phyloP scores from a whole-genome alignment of 129 eudicot species.

The Arctium lappa region DNA sequence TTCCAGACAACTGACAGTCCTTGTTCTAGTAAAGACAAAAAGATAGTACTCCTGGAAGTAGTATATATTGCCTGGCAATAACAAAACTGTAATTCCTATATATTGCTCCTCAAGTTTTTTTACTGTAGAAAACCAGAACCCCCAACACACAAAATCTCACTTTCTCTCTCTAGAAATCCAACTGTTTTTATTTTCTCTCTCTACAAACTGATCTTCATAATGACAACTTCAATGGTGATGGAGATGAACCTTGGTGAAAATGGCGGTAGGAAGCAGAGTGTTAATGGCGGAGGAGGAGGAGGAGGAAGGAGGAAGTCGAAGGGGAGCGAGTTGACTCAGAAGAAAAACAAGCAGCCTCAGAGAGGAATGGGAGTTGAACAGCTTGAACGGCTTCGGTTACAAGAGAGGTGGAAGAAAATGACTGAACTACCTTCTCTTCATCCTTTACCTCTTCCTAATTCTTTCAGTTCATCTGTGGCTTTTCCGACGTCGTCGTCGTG shows the following conservation, averaged over 20 bases:
- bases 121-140: constrained; percentile 6
- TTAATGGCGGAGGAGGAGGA: constrained; percentile 12
- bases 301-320: constrained; percentile 41
- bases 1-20: constrained; percentile 4
- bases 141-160: constrained; percentile 8
- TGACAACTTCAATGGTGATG: constrained; percentile 39
- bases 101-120: constrained; percentile 6
- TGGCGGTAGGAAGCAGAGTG: constrained; percentile 18
- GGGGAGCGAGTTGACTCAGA: constrained; percentile 18
- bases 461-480: neutral
- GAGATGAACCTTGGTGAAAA: constrained; percentile 24
- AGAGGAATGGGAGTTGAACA: constrained; percentile 75
- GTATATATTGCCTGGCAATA: constrained; percentile 21
- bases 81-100: constrained; percentile 18
- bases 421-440: constrained; percentile 14
- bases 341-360: constrained; percentile 40
- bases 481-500: neutral
- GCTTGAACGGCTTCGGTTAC: constrained; percentile 42
- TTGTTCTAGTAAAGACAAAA: constrained; percentile 19
- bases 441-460: neutral
- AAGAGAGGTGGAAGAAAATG: constrained; percentile 33
- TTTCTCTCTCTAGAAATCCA: constrained; percentile 29
- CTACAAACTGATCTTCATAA: constrained; percentile 13
- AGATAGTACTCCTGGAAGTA: constrained; percentile 24
- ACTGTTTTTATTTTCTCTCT: constrained; percentile 25